These are phyloP conservation scores for Aspergillus tubingensis DNA, from an alignment of 2,329 filamentous ascomycete species.

Conservation along the genomic window DNA sequence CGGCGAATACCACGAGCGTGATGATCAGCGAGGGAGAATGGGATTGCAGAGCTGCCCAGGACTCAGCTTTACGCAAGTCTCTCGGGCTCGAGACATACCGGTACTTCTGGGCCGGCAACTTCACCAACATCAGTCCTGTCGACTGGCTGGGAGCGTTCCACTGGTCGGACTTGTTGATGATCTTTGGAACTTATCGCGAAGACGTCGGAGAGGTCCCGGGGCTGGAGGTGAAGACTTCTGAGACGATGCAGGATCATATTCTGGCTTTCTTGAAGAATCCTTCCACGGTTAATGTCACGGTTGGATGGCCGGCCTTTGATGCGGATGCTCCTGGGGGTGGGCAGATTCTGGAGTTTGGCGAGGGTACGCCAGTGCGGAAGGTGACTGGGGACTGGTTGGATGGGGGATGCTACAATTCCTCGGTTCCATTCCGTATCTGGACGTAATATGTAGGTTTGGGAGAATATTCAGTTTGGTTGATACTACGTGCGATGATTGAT, in stretches of 20 bases:
- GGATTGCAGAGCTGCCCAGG: constrained; percentile 14
- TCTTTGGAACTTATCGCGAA: constrained; percentile 24
- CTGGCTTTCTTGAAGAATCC: constrained; percentile 29
- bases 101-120: constrained; percentile 46
- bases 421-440: constrained; percentile 27
- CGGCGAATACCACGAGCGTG: constrained; percentile 17
- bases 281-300: constrained; percentile 1
- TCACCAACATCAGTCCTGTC: constrained; percentile 43
- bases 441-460: neutral
- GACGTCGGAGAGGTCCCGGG: constrained; percentile 13
- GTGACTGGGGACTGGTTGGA: constrained; percentile 5
- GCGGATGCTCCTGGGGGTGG: constrained; percentile 24
- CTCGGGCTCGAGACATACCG: constrained; percentile 37
- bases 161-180: constrained; percentile 28
- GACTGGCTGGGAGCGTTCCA: constrained; percentile 50
- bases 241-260: constrained; percentile 27
- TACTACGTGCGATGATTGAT: neutral
- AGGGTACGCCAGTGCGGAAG: neutral
- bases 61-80: constrained; percentile 10
- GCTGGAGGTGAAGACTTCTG: constrained; percentile 21
- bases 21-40: constrained; percentile 10
- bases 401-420: constrained; percentile 3
- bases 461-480: neutral
- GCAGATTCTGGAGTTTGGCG: constrained; percentile 4
- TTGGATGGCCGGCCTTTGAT: constrained; percentile 18